Conservation (phyloP, 1,284 basidiomycete genomes). For the Ceratobasidium sp. region DNA sequence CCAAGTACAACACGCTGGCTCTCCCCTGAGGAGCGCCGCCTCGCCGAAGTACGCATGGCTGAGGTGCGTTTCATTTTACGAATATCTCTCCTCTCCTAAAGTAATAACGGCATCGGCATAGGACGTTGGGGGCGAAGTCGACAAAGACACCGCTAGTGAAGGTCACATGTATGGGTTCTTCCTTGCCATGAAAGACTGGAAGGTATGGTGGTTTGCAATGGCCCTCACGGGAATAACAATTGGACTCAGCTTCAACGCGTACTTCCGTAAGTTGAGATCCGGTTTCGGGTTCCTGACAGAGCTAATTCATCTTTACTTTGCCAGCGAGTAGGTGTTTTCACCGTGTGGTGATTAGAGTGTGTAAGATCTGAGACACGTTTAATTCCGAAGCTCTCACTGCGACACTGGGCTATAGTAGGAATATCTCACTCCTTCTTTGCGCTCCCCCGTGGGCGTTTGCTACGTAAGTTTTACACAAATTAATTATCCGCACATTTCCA, state of each 20-base stretch:
- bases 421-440: conserved; percentile 73
- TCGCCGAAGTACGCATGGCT: conserved; percentile 74
- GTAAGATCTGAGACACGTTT: too few relatives aligned
- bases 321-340: conserved; percentile 3
- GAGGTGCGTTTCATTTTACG: conserved; percentile 64
- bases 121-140: conserved; percentile 61
- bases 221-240: conserved; percentile 65
- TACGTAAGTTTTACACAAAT: conserved; percentile 57
- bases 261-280: conserved; percentile 65
- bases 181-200: conserved; percentile 73
- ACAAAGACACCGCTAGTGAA: conserved; percentile 51
- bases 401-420: conserved; percentile 70
- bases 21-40: conserved; percentile 66
- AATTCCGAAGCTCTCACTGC: conserved; percentile 52
- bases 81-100: not conserved
- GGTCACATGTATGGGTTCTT: conserved; percentile 59
- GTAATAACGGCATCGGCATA: conserved; percentile 48
- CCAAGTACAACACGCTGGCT: conserved; percentile 68
- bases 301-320: not conserved
- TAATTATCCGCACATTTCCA: conserved; percentile 50
- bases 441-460: conserved; percentile 82
- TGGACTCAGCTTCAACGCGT: conserved; percentile 74
- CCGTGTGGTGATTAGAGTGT: not conserved
- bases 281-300: not conserved
- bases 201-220: conserved; percentile 73